phyloP scores from a whole-genome alignment of 805 yeast species.

The Cyberlindnera petersonii region DNA sequence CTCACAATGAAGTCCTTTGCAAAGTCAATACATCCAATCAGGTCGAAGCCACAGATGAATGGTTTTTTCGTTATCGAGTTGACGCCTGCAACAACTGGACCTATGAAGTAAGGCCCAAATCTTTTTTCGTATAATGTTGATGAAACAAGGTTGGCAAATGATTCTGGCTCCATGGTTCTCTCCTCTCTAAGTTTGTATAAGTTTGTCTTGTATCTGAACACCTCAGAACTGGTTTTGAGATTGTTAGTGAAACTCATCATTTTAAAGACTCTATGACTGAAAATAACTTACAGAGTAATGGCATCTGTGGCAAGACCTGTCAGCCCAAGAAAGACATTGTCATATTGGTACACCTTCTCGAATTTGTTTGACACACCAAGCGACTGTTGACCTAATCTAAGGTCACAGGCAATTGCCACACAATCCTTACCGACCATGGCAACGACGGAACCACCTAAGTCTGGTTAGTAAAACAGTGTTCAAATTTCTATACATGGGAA shows the following conservation, averaged over 20 bases:
- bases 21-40: conserved; percentile 93
- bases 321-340: conserved; percentile 82
- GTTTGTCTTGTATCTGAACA: conserved; percentile 80
- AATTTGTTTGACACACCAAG: conserved; percentile 89
- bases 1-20: conserved; percentile 92
- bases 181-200: conserved; percentile 89
- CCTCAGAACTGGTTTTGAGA: conserved; percentile 44
- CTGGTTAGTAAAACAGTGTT: conserved; percentile 18
- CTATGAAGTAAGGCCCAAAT: conserved; percentile 94
- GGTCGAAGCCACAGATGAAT: conserved; percentile 91
- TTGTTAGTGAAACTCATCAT: neutral
- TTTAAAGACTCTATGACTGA: neutral
- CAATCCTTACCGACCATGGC: conserved; percentile 99
- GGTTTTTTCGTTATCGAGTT: conserved; percentile 80
- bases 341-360: conserved; percentile 85
- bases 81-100: conserved; percentile 95
- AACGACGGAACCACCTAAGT: conserved; percentile 87
- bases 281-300: conserved; percentile 44
- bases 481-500: too few species aligned
- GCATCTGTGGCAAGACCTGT: conserved; percentile 97
- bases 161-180: conserved; percentile 86
- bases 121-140: conserved; percentile 86
- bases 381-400: conserved; percentile 91
- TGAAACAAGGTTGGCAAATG: conserved; percentile 89
- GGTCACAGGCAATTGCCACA: conserved; percentile 94